Percentiles rank a stretch among this genome's conserved stretches.
These are phyloP conservation scores for Pontederia paniculata DNA, from an alignment of 176 grass and related monocot genomes.

Conservation along the genomic window DNA sequence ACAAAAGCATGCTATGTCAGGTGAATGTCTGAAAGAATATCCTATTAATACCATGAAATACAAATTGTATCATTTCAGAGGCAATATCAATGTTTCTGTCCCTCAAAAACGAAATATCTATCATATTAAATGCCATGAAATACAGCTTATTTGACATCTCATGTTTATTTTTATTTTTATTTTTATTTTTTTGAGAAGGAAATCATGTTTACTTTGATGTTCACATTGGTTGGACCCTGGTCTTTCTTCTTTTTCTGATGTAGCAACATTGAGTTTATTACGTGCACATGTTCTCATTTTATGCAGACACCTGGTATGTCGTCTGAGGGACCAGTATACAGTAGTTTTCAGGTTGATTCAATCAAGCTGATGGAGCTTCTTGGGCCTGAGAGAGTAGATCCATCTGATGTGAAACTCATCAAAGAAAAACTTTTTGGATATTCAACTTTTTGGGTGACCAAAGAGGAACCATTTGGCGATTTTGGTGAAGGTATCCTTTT, in stretches of 20 bases:
- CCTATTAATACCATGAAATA: too few species aligned
- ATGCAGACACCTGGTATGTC: slow-evolving; percentile 46
- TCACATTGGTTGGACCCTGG: neutral
- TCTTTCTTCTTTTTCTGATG: neutral
- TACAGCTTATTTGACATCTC: too few species aligned
- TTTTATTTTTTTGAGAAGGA: too few species aligned
- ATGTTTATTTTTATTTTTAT: too few species aligned
- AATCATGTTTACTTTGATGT: too few species aligned
- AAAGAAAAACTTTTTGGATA: slow-evolving; percentile 97
- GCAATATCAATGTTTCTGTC: too few species aligned
- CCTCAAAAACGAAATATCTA: too few species aligned
- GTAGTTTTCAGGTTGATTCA: slow-evolving; percentile 63
- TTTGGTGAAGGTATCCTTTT: slow-evolving; percentile 90
- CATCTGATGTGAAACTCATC: slow-evolving; percentile 71
- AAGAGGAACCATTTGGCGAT: slow-evolving; percentile 93
- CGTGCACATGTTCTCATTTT: slow-evolving; percentile 18
- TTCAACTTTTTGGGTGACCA: slow-evolving; percentile 98
- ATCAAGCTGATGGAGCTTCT: slow-evolving; percentile 88
- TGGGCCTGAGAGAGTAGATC: slow-evolving; percentile 86
- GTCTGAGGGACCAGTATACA: slow-evolving; percentile 34
- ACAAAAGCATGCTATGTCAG: too few species aligned
- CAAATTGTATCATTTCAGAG: too few species aligned
- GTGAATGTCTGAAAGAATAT: too few species aligned
- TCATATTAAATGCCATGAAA: too few species aligned
- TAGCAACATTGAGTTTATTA: neutral